These are phyloP conservation scores for Baeospora myosura DNA, from an alignment of 1,284 basidiomycete genomes.

Conservation along the genomic window DNA sequence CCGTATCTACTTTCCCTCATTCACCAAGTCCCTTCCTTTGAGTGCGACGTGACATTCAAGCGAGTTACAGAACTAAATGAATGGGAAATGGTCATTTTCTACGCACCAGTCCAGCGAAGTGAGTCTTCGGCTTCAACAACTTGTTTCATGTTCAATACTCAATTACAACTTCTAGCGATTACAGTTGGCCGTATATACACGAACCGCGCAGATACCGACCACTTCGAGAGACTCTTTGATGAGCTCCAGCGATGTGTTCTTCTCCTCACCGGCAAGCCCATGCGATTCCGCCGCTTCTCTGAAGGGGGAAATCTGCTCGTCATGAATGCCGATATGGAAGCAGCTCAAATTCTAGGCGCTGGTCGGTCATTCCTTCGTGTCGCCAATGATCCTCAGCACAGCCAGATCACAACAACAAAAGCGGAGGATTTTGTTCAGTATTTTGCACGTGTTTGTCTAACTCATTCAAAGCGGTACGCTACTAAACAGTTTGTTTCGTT, in stretches of 20 bases:
- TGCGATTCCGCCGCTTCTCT: constrained; percentile 15
- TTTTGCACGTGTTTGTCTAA: constrained; percentile 8
- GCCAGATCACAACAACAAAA: constrained; percentile 3
- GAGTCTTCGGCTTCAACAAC: constrained; percentile 4
- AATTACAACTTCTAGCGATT: not conserved
- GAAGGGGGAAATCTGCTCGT: constrained; percentile 11
- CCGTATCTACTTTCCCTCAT: constrained; percentile 11
- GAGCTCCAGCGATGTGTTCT: not conserved
- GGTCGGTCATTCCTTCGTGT: constrained; percentile 1
- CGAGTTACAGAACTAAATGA: constrained; percentile 12
- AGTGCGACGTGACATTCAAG: constrained; percentile 14
- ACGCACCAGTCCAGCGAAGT: constrained; percentile 11
- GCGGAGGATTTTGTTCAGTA: constrained; percentile 8
- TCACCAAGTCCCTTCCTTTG: constrained; percentile 10
- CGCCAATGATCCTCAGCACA: constrained; percentile 7
- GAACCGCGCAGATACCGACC: not conserved
- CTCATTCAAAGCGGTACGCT: constrained; percentile 9
- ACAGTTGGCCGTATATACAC: constrained; percentile 7
- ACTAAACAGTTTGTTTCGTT: not conserved
- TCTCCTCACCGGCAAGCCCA: constrained; percentile 11
- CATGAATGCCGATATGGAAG: constrained; percentile 16
- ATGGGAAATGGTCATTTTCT: constrained; percentile 15
- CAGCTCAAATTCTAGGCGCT: constrained; percentile 11
- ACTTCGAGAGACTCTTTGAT: constrained; percentile 3
- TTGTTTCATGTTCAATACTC: not conserved